A percentile compares a stretch with the other conserved stretches of the same genome.
These are phyloP conservation scores for Omphalotus olearius DNA, from an alignment of 1,284 basidiomycete genomes.

Conservation along the genomic window DNA sequence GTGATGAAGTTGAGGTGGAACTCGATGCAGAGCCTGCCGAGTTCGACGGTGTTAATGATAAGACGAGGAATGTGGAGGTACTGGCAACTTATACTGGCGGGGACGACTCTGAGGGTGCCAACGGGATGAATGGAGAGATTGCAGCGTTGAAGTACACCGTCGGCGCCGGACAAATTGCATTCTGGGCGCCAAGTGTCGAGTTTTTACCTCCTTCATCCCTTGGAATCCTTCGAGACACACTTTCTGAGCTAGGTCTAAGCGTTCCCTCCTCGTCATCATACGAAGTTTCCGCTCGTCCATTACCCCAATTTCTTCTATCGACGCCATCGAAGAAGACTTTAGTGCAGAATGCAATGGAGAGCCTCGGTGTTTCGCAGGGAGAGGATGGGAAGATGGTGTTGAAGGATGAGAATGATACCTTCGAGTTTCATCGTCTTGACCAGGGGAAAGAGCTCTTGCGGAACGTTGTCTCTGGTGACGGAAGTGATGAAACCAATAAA, in stretches of 20 bases:
- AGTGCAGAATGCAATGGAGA: constrained; percentile 32
- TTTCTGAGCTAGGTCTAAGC: constrained; percentile 46
- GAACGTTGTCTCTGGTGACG: constrained; percentile 23
- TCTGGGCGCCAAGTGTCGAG: constrained; percentile 67
- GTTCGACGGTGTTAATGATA: constrained; percentile 2
- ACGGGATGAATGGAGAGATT: constrained; percentile 16
- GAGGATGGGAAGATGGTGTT: constrained; percentile 32
- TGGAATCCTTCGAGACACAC: constrained; percentile 37
- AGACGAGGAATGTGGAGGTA: not conserved
- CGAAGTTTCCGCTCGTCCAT: constrained; percentile 27
- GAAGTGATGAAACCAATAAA: constrained; percentile 31
- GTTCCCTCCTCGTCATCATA: constrained; percentile 26
- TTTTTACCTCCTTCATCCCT: constrained; percentile 37
- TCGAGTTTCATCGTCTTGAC: constrained; percentile 49
- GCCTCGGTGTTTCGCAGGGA: constrained; percentile 28
- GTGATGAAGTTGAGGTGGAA: too few relatives aligned
- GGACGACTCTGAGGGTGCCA: not conserved
- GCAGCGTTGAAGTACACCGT: constrained; percentile 49
- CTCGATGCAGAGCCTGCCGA: not conserved
- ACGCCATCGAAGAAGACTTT: constrained; percentile 32
- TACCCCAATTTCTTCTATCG: constrained; percentile 52
- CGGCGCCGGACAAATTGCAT: constrained; percentile 52
- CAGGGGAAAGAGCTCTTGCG: constrained; percentile 33
- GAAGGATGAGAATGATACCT: constrained; percentile 64
- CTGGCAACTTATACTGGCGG: constrained; percentile 16